Base-by-base conservation (phyloP, 202 grass and related monocot genomes). In the Schoenoplectus triqueter region DNA sequence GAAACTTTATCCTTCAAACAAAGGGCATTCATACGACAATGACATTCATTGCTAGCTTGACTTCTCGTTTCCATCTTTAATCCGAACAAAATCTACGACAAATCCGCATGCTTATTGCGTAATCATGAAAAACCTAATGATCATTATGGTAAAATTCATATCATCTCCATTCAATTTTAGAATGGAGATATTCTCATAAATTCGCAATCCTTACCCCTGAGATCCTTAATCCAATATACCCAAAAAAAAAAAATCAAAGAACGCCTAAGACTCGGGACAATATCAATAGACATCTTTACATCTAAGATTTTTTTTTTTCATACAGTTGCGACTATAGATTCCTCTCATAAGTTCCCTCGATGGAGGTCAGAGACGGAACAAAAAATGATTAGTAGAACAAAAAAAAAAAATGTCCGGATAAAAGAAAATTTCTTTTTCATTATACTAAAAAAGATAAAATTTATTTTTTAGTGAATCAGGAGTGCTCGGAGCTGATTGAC, bases 91-190 rank as follows among this genome's bases (percentile, higher is more conserved):
- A 78, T 78, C 75, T 18, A 78, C 44, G 55, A 78, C 54, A 78
- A 78, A 78, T 78, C 75, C 75, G 75, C 75, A 44, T 78, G 75
- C 75, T 61, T 61, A 78, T 78, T 78, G 54, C 44, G 75, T 61
- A 78, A 78, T 78, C 75, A 78, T 78, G 54, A 78, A 78, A 61
- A 59, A 2, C 51, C 39, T 61, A 78, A 18, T 61, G 6, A 42
- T 44, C 39, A 61, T 60, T 44, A 78, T 78, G 54, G 55, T 18
- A 44, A 61, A 59, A 78, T 13, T 39, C 31, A 18, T 4, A 78
- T 78, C 19, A 54, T 78, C 75, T 78, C 54, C 75, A 17, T 61
- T 78, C 31, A 61, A 10, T 42, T n/a, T 17, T 14, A 55, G 6
- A 60, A 59, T 21, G 13, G 14, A 45, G 31, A 57, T 61, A 40